Conservation (phyloP, 768 basidiomycete species). For the Pholiota microspora region DNA sequence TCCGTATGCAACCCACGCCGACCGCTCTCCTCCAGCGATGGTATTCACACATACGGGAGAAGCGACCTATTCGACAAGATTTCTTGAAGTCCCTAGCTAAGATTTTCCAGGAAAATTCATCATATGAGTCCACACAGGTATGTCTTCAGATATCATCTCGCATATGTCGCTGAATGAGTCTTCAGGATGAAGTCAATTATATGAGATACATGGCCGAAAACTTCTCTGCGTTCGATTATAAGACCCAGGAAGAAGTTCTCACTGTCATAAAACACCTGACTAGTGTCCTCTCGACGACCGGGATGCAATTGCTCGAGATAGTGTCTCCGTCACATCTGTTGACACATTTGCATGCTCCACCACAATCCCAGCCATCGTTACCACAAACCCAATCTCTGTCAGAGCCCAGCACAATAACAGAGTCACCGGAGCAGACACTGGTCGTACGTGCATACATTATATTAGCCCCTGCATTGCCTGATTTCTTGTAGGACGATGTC, state of each 20-base stretch:
- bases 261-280: slow-evolving; percentile 82
- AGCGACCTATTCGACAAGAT: slow-evolving; percentile 80
- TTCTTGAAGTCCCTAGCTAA: slow-evolving; percentile 83
- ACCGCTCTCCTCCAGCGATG: slow-evolving; percentile 82
- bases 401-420: not conserved
- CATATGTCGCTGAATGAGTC: not conserved
- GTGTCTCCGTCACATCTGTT: slow-evolving; percentile 72
- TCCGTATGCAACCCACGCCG: slow-evolving; percentile 59
- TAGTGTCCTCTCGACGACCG: slow-evolving; percentile 70
- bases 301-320: slow-evolving; percentile 77
- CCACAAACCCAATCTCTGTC: not conserved
- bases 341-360: slow-evolving; percentile 47
- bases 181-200: slow-evolving; percentile 80
- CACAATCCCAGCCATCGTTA: slow-evolving; percentile 6
- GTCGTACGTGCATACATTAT: not conserved
- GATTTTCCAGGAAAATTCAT: slow-evolving; percentile 72
- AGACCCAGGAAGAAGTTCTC: slow-evolving; percentile 90
- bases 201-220: slow-evolving; percentile 94
- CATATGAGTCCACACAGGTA: slow-evolving; percentile 59
- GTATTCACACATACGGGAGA: slow-evolving; percentile 91
- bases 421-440: not conserved
- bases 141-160: not conserved
- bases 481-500: not conserved
- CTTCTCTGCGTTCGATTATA: slow-evolving; percentile 89
- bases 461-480: not conserved